phyloP scores from a whole-genome alignment of 345 rosid species.

The Balakata baccata region DNA sequence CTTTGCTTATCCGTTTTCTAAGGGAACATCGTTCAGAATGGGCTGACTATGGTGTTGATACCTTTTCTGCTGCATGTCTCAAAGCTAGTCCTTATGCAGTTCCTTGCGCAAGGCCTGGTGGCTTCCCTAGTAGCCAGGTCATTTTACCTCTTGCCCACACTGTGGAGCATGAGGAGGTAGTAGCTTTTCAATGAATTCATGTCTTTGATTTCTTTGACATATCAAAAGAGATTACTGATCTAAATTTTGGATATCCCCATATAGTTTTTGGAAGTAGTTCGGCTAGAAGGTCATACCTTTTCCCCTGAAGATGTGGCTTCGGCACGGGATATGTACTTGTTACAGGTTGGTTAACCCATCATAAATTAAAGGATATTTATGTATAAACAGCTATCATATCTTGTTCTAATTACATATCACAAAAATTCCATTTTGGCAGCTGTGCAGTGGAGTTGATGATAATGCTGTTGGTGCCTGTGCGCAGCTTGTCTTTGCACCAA shows the following conservation, averaged over 20 bases:
- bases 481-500: slow-evolving; percentile 94
- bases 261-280: slow-evolving; percentile 88
- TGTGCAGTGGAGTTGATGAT: slow-evolving; percentile 88
- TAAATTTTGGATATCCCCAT: background rate
- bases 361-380: background rate
- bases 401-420: background rate
- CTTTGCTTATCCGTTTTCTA: slow-evolving; percentile 77
- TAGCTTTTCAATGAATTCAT: slow-evolving; percentile 3
- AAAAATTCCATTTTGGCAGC: slow-evolving; percentile 37
- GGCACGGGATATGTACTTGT: slow-evolving; percentile 84
- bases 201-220: background rate
- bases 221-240: background rate
- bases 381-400: background rate
- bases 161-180: slow-evolving; percentile 92
- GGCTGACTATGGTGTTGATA: slow-evolving; percentile 94
- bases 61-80: slow-evolving; percentile 79
- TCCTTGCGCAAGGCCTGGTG: slow-evolving; percentile 81
- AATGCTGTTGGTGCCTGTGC: slow-evolving; percentile 88
- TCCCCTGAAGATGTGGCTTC: slow-evolving; percentile 83
- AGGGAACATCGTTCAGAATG: slow-evolving; percentile 98
- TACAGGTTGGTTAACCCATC: slow-evolving; percentile 53
- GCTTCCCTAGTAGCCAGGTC: slow-evolving; percentile 87
- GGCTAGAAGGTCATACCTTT: slow-evolving; percentile 85
- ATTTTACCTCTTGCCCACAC: slow-evolving; percentile 91
- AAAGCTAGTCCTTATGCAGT: slow-evolving; percentile 79